A percentile compares a stretch with the other conserved stretches of the same genome.
Conservation (phyloP, 2,329 filamentous ascomycete species). For the Penicillium sp. region DNA sequence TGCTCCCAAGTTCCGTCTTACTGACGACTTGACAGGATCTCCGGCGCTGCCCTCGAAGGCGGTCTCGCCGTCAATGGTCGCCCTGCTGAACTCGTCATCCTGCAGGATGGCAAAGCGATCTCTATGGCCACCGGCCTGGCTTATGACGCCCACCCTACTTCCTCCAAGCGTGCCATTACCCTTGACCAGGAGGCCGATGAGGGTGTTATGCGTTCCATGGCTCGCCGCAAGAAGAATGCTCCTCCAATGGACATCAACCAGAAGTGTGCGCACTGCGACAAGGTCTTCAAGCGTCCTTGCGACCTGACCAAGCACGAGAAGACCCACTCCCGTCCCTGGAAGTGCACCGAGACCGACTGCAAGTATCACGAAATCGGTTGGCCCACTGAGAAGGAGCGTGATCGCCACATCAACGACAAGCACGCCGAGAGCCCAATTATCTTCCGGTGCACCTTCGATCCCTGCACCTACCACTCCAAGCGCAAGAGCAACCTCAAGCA, state of each 20-base stretch:
- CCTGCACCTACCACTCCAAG: conserved; percentile 92
- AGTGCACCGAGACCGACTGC: conserved; percentile 80
- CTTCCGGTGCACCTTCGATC: conserved; percentile 79
- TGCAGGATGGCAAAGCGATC: conserved; percentile 73
- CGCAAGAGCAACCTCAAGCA: conserved; percentile 96
- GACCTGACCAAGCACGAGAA: conserved; percentile 98
- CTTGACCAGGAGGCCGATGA: conserved; percentile 66
- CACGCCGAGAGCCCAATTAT: conserved; percentile 78
- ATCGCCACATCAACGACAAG: conserved; percentile 95
- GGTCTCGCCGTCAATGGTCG: conserved; percentile 80
- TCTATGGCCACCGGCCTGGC: conserved; percentile 72
- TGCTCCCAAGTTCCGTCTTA: conserved; percentile 32
- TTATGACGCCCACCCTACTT: conserved; percentile 52
- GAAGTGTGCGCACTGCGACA: conserved; percentile 80
- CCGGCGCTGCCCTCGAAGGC: conserved; percentile 78
- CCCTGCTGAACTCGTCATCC: conserved; percentile 77
- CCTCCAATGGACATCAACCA: conserved; percentile 81
- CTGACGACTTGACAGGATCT: conserved; percentile 47
- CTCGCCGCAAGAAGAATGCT: conserved; percentile 90
- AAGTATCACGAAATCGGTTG: conserved; percentile 89
- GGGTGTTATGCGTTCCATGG: conserved; percentile 90
- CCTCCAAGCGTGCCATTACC: conserved; percentile 57
- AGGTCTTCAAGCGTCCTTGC: conserved; percentile 95
- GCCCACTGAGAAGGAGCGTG: conserved; percentile 97
- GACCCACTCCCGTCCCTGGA: conserved; percentile 95